Conservation (phyloP, 2,329 filamentous ascomycete species). For the Fusarium sp. region DNA sequence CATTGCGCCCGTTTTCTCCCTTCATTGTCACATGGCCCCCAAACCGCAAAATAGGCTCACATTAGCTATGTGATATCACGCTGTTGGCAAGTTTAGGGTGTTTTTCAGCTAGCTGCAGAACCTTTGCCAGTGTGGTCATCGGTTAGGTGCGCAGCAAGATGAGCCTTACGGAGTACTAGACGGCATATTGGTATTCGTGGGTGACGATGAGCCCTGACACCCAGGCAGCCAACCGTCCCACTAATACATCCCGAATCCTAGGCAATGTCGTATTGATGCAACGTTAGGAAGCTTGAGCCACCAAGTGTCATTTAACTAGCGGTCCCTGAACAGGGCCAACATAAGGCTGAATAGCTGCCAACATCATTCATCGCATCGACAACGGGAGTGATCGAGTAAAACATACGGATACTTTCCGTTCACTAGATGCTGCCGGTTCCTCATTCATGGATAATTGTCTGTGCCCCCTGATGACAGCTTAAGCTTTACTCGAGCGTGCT, state of each 20-base stretch:
- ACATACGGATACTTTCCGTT: not conserved
- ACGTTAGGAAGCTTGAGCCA: constrained; percentile 1
- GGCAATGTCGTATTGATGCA: not conserved
- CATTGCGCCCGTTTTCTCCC: not conserved
- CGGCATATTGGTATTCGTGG: not conserved
- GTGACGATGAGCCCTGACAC: not conserved
- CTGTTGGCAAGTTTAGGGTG: not conserved
- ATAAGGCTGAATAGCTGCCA: constrained; percentile 7
- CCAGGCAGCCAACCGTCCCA: no score
- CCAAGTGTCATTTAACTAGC: not conserved
- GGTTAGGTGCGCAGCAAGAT: not conserved
- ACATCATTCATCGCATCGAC: not conserved
- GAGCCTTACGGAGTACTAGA: not conserved
- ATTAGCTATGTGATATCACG: not conserved
- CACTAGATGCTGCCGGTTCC: not conserved
- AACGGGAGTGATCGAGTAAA: not conserved
- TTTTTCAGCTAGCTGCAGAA: not conserved
- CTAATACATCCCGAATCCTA: not conserved
- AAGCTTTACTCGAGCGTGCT: not conserved
- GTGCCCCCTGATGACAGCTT: not conserved
- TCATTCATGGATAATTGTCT: not conserved
- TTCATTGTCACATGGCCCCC: not conserved
- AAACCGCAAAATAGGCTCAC: not conserved
- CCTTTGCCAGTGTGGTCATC: not conserved
- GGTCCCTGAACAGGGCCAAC: not conserved